These are phyloP conservation scores for Aspergillus sclerotialis DNA, from an alignment of 2,329 filamentous ascomycete species.

Conservation along the genomic window DNA sequence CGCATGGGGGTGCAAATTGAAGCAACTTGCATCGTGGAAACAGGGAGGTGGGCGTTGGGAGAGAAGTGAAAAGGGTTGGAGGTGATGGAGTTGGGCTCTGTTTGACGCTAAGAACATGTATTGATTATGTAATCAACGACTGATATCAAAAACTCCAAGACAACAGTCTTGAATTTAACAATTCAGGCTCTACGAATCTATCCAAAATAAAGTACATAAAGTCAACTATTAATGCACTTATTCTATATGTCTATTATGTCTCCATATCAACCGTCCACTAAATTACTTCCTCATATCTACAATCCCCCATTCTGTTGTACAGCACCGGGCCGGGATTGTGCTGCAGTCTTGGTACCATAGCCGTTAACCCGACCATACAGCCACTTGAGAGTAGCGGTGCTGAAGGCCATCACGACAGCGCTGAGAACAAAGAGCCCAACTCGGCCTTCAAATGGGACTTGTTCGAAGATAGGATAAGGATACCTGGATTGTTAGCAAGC, in stretches of 20 bases:
- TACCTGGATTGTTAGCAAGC: constrained; percentile 50
- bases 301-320: constrained; percentile 20
- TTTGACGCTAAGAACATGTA: no score
- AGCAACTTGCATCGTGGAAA: constrained; percentile 18
- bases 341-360: constrained; percentile 14
- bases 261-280: no score
- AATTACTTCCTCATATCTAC: no score
- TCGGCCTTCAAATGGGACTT: constrained; percentile 60
- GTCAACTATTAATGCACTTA: no score
- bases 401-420: constrained; percentile 64
- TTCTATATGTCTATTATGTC: no score
- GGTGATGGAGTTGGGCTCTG: neutral
- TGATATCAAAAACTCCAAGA: no score
- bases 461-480: constrained; percentile 76
- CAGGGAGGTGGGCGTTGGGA: constrained; percentile 3
- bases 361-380: constrained; percentile 53
- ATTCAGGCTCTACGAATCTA: no score
- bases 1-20: constrained; percentile 26
- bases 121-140: no score
- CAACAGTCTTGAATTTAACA: no score
- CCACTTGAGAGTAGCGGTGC: constrained; percentile 62
- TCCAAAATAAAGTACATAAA: no score
- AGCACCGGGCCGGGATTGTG: constrained; percentile 21
- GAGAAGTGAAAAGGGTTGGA: no score
- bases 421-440: constrained; percentile 62